Conservation (phyloP, 805 yeast genomes). For the Lipomyces kockii region DNA sequence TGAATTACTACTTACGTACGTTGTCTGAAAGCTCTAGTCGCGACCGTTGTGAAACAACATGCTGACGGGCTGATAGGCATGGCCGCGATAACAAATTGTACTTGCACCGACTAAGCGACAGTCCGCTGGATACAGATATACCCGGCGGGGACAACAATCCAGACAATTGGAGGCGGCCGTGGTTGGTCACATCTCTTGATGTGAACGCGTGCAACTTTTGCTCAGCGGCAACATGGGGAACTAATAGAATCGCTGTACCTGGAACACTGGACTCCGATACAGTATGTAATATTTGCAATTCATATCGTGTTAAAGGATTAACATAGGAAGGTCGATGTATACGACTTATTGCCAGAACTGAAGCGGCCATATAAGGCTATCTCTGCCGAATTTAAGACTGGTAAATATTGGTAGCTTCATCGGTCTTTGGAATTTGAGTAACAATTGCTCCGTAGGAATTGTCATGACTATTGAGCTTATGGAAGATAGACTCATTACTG, state of each 20-base stretch:
- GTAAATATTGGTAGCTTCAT: not conserved
- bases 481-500: slow-evolving; percentile 49
- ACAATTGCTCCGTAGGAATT: slow-evolving; percentile 58
- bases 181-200: slow-evolving; percentile 53
- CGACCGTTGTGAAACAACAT: slow-evolving; percentile 39
- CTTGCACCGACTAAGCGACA: slow-evolving; percentile 44
- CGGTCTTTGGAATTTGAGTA: not conserved
- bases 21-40: not conserved
- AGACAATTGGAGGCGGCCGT: slow-evolving; percentile 41
- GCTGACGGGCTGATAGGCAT: slow-evolving; percentile 55
- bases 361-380: slow-evolving; percentile 38
- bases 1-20: slow-evolving; percentile 47
- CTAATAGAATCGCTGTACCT: slow-evolving; percentile 58
- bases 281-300: slow-evolving; percentile 41
- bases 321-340: slow-evolving; percentile 54
- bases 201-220: slow-evolving; percentile 77
- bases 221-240: slow-evolving; percentile 54
- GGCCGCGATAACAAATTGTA: slow-evolving; percentile 62
- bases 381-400: slow-evolving; percentile 40
- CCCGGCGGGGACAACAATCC: slow-evolving; percentile 36
- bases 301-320: not conserved
- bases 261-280: slow-evolving; percentile 65
- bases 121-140: slow-evolving; percentile 52
- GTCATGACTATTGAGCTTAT: slow-evolving; percentile 62
- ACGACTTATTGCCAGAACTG: slow-evolving; percentile 46